These are phyloP conservation scores for Lobulomyces angularis DNA, from an alignment of 192 early-diverging fungal species.

Conservation along the genomic window DNA sequence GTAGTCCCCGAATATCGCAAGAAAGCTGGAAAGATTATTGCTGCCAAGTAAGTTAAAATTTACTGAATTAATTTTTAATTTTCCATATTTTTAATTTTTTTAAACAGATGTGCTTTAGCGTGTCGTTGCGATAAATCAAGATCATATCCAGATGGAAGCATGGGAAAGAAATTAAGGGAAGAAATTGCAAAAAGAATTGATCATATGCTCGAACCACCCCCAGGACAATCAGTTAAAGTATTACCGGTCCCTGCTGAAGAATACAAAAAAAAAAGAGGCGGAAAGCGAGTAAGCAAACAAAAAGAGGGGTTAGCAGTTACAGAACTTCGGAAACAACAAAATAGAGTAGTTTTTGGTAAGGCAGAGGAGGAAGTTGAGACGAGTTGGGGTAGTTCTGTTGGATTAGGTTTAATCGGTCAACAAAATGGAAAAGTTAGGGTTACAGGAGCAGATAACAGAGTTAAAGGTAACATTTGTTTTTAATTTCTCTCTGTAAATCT, in stretches of 20 bases:
- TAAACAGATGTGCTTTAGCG: constrained; percentile 49
- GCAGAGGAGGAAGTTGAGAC: constrained; percentile 82
- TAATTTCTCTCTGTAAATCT: neutral
- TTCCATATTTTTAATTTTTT: neutral
- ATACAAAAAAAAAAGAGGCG: constrained; percentile 78
- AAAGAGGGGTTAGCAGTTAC: constrained; percentile 75
- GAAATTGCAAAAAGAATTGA: constrained; percentile 83
- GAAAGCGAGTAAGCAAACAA: constrained; percentile 62
- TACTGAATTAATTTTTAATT: neutral
- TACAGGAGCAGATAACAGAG: constrained; percentile 49
- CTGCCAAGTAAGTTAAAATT: constrained; percentile 52
- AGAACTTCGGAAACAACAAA: constrained; percentile 79
- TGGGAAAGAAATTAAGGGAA: constrained; percentile 56
- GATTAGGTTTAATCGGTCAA: constrained; percentile 77
- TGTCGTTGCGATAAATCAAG: constrained; percentile 75
- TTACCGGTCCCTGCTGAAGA: constrained; percentile 86
- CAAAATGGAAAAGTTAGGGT: constrained; percentile 67
- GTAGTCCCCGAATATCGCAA: constrained; percentile 61
- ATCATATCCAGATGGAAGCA: constrained; percentile 53
- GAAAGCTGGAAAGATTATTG: constrained; percentile 67
- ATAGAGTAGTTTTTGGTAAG: constrained; percentile 83
- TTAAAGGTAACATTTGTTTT: constrained; percentile 43
- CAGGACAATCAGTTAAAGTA: constrained; percentile 71
- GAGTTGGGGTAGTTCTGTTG: no score
- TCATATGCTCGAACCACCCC: constrained; percentile 72